Percentiles rank a stretch among this genome's conserved stretches.
Evolutionary conservation across 345 rosid genomes (phyloP).

Genomic region (Eucalyptus dawsonii): DNA sequence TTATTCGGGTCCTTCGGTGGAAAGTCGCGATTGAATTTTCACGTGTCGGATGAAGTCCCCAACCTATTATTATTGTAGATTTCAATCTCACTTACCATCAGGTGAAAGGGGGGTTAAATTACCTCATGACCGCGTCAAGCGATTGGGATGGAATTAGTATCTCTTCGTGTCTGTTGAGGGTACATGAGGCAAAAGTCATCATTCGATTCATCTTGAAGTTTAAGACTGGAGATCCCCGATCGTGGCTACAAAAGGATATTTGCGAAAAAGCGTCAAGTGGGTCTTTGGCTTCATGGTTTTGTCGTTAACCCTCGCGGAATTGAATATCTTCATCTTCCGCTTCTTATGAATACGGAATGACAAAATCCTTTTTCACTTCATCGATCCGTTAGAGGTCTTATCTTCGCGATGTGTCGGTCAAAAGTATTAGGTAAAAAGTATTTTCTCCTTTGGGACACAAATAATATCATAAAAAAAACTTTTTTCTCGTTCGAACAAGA

Average conservation of each 20-base stretch:
- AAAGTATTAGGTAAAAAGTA: not conserved
- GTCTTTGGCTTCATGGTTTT: not conserved
- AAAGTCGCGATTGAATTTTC: not conserved
- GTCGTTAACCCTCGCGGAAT: not conserved
- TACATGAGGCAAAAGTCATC: not conserved
- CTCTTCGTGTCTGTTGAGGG: not conserved
- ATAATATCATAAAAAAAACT: not conserved
- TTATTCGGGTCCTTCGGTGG: not conserved
- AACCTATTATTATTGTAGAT: too few species aligned
- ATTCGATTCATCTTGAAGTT: not conserved
- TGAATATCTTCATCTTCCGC: too few species aligned
- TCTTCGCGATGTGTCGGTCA: rapidly evolving
- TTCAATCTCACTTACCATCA: too few species aligned
- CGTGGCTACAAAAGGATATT: not conserved
- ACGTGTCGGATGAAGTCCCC: not conserved
- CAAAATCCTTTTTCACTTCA: not conserved
- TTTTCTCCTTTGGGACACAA: not conserved
- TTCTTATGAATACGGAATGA: too few species aligned
- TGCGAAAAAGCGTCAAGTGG: not conserved
- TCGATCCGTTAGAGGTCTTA: not conserved
- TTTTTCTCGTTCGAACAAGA: rapidly evolving
- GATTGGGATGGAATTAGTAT: not conserved
- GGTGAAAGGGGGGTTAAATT: too few species aligned
- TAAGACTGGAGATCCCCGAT: not conserved
- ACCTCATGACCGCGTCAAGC: too few species aligned